Evolutionary conservation across 129 eudicot genomes (phyloP), one percentile per base, ranked within the genome.

Genomic region (Lactuca saligna): DNA sequence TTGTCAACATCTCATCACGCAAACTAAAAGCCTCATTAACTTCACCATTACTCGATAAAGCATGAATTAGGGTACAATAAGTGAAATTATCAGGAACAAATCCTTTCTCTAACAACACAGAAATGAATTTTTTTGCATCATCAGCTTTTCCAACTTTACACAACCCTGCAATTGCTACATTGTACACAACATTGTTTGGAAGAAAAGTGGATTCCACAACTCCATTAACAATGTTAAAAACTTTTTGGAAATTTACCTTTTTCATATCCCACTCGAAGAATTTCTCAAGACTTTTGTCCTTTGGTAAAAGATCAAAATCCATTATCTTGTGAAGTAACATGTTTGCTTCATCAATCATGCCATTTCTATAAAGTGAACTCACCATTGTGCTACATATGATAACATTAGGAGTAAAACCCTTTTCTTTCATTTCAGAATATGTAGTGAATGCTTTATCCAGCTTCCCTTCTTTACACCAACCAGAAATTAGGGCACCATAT

Each of bases 401-500:
- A 42, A 78, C 66, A 65, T 91, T 91, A 0, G 97, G 96, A 70
- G 82, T 54, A 16, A 88, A 62, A 17, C 88, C 91, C 48, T 83
- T 91, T 44, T 79, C 75, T 58, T 71, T 83, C 97, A 91, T 91
- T 54, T 85, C 88, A 75, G 80, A 77, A 72, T 81, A 85, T 3
- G 77, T 70, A 55, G 68, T 79, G 49, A 91, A 70, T 63, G 91
- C 88, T 71, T 86, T 88, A 74, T 88, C 86, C 73, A 83, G 39
- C 75, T 54, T 72, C 63, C 90, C 96, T 63, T 82, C 87, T 77
- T 75, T 82, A 65, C 94, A 82, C 93, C 96, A 91, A 61, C 97
- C 97, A 65, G 75, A 71, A 59, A 91, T 88, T 17, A 88, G 97
- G 37, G 90, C 80, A 13, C 96, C 97, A 76, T 85, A 91, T 5